Evolutionary conservation across 176 grass and related monocot genomes (phyloP).

Genomic region (Dactylis glomerata): DNA sequence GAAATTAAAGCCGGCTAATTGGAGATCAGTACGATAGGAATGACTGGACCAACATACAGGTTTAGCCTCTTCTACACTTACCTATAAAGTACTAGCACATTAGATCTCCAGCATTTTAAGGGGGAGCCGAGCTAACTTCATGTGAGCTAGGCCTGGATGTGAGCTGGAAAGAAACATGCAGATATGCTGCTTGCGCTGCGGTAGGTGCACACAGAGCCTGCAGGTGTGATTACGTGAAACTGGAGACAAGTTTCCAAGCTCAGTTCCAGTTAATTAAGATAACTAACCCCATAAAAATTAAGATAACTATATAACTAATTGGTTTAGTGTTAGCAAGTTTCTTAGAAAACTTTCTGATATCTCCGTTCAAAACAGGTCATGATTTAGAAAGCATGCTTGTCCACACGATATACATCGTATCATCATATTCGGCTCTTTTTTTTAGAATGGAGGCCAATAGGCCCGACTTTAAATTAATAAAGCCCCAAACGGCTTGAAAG

Average conservation of each 20-base stretch:
- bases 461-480: no score
- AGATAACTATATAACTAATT: neutral
- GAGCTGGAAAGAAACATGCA: slow-evolving; percentile 19
- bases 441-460: no score
- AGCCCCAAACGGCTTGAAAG: no score
- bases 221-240: neutral
- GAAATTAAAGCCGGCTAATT: neutral
- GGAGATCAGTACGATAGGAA: neutral
- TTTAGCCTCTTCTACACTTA: neutral
- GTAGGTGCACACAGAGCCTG: neutral
- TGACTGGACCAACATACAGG: neutral
- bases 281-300: neutral
- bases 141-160: neutral
- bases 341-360: neutral
- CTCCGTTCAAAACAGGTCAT: neutral
- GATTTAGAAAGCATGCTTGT: neutral
- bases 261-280: neutral
- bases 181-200: neutral
- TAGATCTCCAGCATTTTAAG: slow-evolving; percentile 6
- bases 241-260: neutral
- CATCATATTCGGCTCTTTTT: no score
- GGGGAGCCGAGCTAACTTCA: neutral
- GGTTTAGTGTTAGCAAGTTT: neutral
- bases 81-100: neutral
- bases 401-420: no score